Base-by-base conservation (phyloP, 2,329 filamentous ascomycete species). In the Metarhizium brunneum region DNA sequence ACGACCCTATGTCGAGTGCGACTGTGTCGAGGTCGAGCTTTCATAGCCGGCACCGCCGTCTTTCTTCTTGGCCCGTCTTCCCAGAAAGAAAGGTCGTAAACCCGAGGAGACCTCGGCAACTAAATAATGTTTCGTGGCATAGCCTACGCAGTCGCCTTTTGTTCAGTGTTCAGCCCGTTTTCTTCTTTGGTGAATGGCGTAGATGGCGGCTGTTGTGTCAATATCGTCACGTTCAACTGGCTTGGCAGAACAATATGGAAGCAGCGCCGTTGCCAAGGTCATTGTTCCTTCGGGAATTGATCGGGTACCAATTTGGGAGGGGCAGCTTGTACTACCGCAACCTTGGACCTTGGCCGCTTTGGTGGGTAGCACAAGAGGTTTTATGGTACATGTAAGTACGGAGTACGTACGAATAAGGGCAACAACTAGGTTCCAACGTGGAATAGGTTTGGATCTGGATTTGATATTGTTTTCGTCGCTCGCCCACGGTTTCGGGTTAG, bases 211-310 rank as follows among this genome's bases (percentile, higher is more conserved):
- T 51, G 51, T 49, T 43, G 49, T 48, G 51, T 48, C 47, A 53
- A 47, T 51, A 47, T 54, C 36, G 20, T 36, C 5, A 51, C 13
- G n/a, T 35, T 47, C 35, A 32, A 25, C 20, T 36, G 29, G 7
- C 45, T 10, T 42, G 40, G 35, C 38, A 42, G 45, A 47, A 58
- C 56, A 58, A 58, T 56, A 43, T 43, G 11, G 32, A 52, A 13
- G 14, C 6, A 32, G 36, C 20, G 18, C 53, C 29, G 11, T 38
- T 13, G 25, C 50, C 25, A 18, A 51, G 29, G 53, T 30, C 42
- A 42, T 59, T 58, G 56, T 61, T 61, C 56, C 50, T 53, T 61
- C 61, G 61, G 61, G 18, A 60, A 58, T 61, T 61, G 32, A 54
- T 61, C 61, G 61, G 61, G 48, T 62, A 61, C 53, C 54, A 54